Percentiles rank a stretch among this genome's conserved stretches.
Evolutionary conservation across 495 filamentous ascomycete genomes (phyloP).

Genomic region (Talaromyces ruber): DNA sequence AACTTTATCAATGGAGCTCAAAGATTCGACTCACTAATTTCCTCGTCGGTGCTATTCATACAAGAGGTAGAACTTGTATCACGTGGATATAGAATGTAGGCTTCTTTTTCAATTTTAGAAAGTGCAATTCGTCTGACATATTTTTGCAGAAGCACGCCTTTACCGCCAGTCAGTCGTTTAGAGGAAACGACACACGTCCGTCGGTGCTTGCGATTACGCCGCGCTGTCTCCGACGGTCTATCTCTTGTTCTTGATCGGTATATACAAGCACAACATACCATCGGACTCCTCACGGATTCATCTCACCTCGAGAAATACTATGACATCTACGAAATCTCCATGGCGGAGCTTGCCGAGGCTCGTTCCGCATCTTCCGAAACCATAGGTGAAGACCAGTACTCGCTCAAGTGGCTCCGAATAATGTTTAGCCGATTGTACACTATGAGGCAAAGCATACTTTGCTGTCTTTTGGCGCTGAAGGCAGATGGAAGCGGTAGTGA

Average conservation of each 20-base stretch:
- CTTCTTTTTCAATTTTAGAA: background rate
- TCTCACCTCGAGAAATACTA: conserved; percentile 81
- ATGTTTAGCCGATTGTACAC: conserved; percentile 71
- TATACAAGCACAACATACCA: conserved; percentile 51
- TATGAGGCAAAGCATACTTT: conserved; percentile 73
- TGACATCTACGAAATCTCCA: conserved; percentile 84
- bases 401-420: conserved; percentile 69
- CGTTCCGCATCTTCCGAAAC: conserved; percentile 49
- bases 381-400: conserved; percentile 66
- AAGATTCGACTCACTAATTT: conserved; percentile 72
- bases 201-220: conserved; percentile 70
- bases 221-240: conserved; percentile 59
- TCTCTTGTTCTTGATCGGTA: conserved; percentile 61
- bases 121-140: background rate
- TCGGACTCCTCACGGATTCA: conserved; percentile 67
- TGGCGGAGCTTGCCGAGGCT: conserved; percentile 64
- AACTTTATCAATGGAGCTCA: conserved; percentile 68
- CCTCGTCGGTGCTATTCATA: conserved; percentile 74
- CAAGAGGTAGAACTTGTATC: conserved; percentile 97
- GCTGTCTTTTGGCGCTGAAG: conserved; percentile 77
- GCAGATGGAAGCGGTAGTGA: conserved; percentile 78
- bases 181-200: conserved; percentile 71
- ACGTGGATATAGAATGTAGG: conserved; percentile 84
- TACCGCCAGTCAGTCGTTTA: conserved; percentile 75
- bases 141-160: conserved; percentile 60